Conservation (phyloP, 2,329 filamentous ascomycete genomes). For the Juglanconis sp. region DNA sequence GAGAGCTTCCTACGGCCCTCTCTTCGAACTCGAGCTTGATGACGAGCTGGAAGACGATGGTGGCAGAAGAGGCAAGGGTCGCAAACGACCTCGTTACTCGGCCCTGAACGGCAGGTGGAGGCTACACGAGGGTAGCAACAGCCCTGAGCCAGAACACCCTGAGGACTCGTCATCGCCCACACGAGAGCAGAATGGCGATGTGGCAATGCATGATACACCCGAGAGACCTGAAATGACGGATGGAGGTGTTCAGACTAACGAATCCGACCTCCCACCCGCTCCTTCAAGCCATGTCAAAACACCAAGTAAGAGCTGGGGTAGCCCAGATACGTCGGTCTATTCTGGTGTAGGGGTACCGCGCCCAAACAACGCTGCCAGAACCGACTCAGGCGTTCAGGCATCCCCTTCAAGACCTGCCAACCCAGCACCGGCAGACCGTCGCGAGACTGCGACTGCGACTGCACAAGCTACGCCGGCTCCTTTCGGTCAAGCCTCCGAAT, state of each 20-base stretch:
- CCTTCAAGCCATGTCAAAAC: conserved; percentile 4
- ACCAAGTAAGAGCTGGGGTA: background rate
- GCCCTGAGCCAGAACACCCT: conserved; percentile 53
- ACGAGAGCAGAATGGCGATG: background rate
- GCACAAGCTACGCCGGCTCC: background rate
- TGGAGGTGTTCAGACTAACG: conserved; percentile 29
- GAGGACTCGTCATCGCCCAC: conserved; percentile 14
- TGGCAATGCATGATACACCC: conserved; percentile 15
- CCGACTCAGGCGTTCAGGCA: conserved; percentile 4
- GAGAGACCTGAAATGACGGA: conserved; percentile 27
- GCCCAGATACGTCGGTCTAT: background rate
- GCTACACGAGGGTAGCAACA: conserved; percentile 68
- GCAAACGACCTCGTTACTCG: conserved; percentile 69
- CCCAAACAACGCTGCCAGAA: background rate
- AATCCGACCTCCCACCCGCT: conserved; percentile 20
- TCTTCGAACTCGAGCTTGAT: conserved; percentile 63
- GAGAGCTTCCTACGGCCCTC: conserved; percentile 64
- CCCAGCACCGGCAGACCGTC: background rate
- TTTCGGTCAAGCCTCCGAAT: background rate
- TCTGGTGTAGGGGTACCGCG: background rate
- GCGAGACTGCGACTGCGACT: background rate
- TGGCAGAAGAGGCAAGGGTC: conserved; percentile 55
- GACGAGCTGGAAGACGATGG: conserved; percentile 66
- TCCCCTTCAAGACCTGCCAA: background rate
- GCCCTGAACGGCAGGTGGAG: conserved; percentile 69